Percentiles rank a stretch among this genome's conserved stretches.
Evolutionary conservation across 2,329 filamentous ascomycete genomes (phyloP).

Genomic region (Coniochaeta prunicola): DNA sequence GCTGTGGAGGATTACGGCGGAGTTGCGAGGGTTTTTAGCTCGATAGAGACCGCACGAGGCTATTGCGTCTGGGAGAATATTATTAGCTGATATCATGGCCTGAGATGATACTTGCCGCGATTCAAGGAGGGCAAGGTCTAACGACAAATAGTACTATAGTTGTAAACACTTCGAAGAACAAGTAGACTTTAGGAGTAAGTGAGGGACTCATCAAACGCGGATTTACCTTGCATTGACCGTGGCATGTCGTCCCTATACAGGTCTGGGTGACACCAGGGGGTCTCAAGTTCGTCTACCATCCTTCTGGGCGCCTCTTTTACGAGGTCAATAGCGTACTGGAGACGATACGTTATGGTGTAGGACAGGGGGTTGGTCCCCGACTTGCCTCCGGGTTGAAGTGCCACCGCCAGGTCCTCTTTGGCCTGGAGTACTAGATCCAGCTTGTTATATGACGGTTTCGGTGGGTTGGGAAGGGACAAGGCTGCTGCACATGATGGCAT

Average conservation of each 20-base stretch:
- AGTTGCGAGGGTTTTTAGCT: conserved; percentile 39
- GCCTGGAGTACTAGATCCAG: background rate
- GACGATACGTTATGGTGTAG: conserved; percentile 15
- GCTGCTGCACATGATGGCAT: conserved; percentile 2
- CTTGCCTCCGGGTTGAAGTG: background rate
- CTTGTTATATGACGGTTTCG: background rate
- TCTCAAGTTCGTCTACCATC: conserved; percentile 41
- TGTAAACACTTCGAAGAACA: too few relatives aligned
- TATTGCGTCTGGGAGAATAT: conserved; percentile 35
- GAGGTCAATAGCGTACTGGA: conserved; percentile 39
- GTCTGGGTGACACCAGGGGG: conserved; percentile 45
- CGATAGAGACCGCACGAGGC: conserved; percentile 46
- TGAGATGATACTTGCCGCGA: too few relatives aligned
- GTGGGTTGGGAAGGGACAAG: background rate
- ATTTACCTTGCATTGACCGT: conserved; percentile 37
- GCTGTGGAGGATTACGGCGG: conserved; percentile 37
- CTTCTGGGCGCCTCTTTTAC: conserved; percentile 39
- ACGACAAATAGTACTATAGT: too few relatives aligned
- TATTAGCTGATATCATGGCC: too few relatives aligned
- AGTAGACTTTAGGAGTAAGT: too few relatives aligned
- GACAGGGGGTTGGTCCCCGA: background rate
- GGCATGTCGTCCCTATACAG: conserved; percentile 47
- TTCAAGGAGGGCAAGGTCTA: too few relatives aligned
- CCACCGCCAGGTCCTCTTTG: background rate
- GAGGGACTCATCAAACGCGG: background rate